Base-by-base conservation (phyloP, 148 eudicot species). In the Pouteria glomerata region DNA sequence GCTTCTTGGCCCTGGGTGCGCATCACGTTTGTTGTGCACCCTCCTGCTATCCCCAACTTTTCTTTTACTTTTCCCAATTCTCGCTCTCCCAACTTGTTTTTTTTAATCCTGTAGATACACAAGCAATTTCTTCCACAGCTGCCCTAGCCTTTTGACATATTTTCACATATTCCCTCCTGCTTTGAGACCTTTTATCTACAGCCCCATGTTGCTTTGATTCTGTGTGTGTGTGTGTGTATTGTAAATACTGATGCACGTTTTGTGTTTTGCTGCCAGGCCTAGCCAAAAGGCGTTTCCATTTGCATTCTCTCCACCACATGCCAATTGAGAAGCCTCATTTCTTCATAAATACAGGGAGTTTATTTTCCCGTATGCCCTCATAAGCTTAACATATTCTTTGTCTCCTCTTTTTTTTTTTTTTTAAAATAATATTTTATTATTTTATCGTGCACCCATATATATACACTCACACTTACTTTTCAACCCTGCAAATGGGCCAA, bases 181-280 rank as follows among this genome's bases (percentile, higher is more conserved):
- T 53, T 70, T 70, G 57, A 30, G 23, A 62, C 53, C 57, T 70
- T 63, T 76, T 62, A 62, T 61, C 60, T 23, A 29, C 55, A n/a
- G 56, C 74, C 74, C 70, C 74, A 69, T 70, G 48, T 76, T 76
- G 64, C 68, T 60, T 62, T 37, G 69, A 76, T 76, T 62, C 74
- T 53, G 30, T 31, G 26, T 44, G 21, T 63, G 8, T 42, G 31
- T 26, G n/a, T 63, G 14, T 21, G 18, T 60, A 19, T 35, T 60
- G 30, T 60, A n/a, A n/a, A n/a, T n/a, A n/a, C n/a, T n/a, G n/a
- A 16, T 48, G 53, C 53, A 16, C 18, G 53, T 48, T n/a, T n/a
- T n/a, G n/a, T n/a, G n/a, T n/a, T n/a, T n/a, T n/a, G n/a, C n/a
- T n/a, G n/a, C n/a, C n/a, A n/a, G n/a, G n/a, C n/a, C n/a, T n/a